Conservation (phyloP, 169 alveolate genomes). For the Nephromyces sp. region DNA sequence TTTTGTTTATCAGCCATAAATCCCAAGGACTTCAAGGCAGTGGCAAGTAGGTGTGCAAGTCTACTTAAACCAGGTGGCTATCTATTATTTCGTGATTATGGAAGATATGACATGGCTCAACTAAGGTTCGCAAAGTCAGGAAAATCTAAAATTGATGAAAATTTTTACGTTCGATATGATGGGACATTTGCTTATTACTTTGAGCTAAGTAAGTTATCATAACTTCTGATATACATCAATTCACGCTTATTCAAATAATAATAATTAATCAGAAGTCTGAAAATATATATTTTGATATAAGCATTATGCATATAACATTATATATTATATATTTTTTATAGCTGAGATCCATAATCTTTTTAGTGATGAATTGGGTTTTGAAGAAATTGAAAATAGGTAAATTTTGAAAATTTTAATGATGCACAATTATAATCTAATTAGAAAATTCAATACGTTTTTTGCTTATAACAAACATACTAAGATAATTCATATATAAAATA, state of each 20-base stretch:
- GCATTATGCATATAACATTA: no score
- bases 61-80: conserved; percentile 72
- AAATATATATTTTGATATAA: no score
- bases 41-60: conserved; percentile 49
- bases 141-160: conserved; percentile 66
- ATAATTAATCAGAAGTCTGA: no score
- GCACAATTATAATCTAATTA: no score
- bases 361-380: not conserved
- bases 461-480: no score
- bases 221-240: no score
- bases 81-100: conserved; percentile 83
- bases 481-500: no score
- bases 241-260: no score
- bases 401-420: no score
- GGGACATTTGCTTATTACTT: conserved; percentile 81
- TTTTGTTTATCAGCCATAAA: conserved; percentile 81
- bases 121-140: conserved; percentile 51
- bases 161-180: conserved; percentile 78
- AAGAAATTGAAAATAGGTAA: conserved; percentile 3
- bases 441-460: no score
- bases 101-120: conserved; percentile 79
- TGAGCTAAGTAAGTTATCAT: conserved; percentile 27
- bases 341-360: not conserved
- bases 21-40: conserved; percentile 64
- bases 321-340: not conserved